phyloP scores from a whole-genome alignment of 2,329 filamentous ascomycete genomes.

The Amylocarpus encephaloides region DNA sequence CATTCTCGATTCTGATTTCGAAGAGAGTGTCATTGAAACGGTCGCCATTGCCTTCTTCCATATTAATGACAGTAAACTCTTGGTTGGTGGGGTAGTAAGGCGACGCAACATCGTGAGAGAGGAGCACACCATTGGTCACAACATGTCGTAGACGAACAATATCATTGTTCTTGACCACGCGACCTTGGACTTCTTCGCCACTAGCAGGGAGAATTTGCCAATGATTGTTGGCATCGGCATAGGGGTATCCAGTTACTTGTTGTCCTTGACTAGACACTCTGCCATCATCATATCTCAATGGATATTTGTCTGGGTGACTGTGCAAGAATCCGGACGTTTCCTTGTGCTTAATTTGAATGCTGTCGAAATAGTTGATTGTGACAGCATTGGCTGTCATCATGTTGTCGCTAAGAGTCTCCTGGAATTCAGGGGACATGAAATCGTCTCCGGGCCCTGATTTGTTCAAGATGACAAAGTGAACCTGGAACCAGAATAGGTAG shows the following conservation, averaged over 20 bases:
- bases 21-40: conserved; percentile 88
- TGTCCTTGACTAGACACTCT: conserved; percentile 96
- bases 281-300: conserved; percentile 92
- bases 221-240: conserved; percentile 97
- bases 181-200: conserved; percentile 51
- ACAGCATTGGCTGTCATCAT: conserved; percentile 82
- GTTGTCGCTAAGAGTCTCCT: conserved; percentile 94
- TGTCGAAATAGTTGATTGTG: conserved; percentile 84
- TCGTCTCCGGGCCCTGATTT: conserved; percentile 92
- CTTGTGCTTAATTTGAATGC: conserved; percentile 85
- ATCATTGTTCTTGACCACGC: conserved; percentile 74
- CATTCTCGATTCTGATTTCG: conserved; percentile 82
- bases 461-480: conserved; percentile 86
- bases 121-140: conserved; percentile 75
- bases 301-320: conserved; percentile 84
- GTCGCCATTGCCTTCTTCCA: conserved; percentile 64
- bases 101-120: conserved; percentile 95
- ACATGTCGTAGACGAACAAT: conserved; percentile 80
- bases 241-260: conserved; percentile 96
- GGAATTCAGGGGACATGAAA: conserved; percentile 98
- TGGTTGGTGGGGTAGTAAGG: conserved; percentile 97
- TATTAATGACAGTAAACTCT: conserved; percentile 81
- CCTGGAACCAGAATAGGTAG: conserved; percentile 99
- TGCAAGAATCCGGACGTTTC: conserved; percentile 96
- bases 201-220: conserved; percentile 82